Evolutionary conservation across 108 stramenopile species (phyloP).

Genomic region (Discostella stelligeroides): DNA sequence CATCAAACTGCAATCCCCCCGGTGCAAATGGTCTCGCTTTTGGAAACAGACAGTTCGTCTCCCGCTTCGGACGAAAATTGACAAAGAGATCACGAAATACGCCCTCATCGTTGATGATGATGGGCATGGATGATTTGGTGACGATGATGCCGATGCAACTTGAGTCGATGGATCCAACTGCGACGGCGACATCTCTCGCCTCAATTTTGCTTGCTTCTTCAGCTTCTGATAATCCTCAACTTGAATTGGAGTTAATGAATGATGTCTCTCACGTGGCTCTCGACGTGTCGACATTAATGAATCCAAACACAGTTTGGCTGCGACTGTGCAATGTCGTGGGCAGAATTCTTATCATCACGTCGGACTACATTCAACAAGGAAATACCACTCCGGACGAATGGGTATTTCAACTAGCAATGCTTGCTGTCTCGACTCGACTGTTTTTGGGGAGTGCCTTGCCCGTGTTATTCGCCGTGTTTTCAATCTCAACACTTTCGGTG

Average conservation of each 20-base stretch:
- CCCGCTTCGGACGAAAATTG: no score
- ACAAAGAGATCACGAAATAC: no score
- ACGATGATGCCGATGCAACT: background rate
- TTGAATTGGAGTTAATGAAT: slow-evolving; percentile 35
- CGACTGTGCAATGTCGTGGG: slow-evolving; percentile 45
- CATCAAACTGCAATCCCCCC: no score
- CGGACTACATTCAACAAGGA: no score
- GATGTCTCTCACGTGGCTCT: slow-evolving; percentile 30
- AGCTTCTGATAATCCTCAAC: slow-evolving; percentile 33
- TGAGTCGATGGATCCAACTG: background rate
- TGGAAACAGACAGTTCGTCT: no score
- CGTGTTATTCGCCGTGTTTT: slow-evolving; percentile 15
- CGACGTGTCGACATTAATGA: slow-evolving; percentile 40
- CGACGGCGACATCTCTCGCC: background rate
- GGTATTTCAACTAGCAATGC: slow-evolving; percentile 39
- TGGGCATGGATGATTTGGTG: no score
- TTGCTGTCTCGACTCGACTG: slow-evolving; percentile 28
- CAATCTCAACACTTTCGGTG: slow-evolving; percentile 24
- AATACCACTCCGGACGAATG: slow-evolving; percentile 44
- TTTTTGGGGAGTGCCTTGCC: slow-evolving; percentile 35
- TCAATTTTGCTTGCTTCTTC: slow-evolving; percentile 6
- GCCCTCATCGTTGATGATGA: no score
- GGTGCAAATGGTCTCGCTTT: no score
- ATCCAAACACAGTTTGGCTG: slow-evolving; percentile 36
- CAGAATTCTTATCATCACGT: slow-evolving; percentile 29